These are phyloP conservation scores for Umbelopsis sp. DNA, from an alignment of 192 early-diverging fungal species.

Conservation along the genomic window DNA sequence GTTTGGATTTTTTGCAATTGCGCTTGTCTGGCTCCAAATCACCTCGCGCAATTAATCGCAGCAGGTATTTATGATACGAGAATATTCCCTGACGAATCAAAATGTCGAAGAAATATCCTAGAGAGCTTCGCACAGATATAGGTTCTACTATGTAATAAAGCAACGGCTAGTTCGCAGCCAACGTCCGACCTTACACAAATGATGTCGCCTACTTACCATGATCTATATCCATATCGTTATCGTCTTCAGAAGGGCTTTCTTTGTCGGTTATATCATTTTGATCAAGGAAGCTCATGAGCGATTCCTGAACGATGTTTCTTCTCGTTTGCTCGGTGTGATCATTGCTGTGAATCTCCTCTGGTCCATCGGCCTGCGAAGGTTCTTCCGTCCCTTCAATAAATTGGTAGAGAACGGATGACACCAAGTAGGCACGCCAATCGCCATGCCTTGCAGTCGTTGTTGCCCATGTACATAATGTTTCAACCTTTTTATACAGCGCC, in stretches of 20 bases:
- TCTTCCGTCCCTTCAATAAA: conserved; percentile 40
- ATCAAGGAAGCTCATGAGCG: conserved; percentile 54
- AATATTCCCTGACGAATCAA: conserved; percentile 60
- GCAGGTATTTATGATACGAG: conserved; percentile 58
- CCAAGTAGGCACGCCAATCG: conserved; percentile 50
- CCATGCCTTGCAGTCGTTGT: conserved; percentile 47
- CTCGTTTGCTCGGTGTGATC: conserved; percentile 25
- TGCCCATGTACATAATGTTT: conserved; percentile 57
- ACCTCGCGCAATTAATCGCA: conserved; percentile 61
- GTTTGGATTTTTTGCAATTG: conserved; percentile 36
- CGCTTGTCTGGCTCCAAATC: conserved; percentile 43
- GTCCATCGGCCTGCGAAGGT: not conserved
- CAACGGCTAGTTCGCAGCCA: too few relatives aligned
- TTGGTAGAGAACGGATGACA: conserved; percentile 43
- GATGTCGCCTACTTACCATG: not conserved
- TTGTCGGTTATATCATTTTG: conserved; percentile 29
- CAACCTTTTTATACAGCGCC: conserved; percentile 24
- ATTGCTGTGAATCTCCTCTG: not conserved
- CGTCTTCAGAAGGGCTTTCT: not conserved
- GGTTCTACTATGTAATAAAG: not conserved
- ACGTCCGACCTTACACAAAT: not conserved
- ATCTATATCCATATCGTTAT: not conserved
- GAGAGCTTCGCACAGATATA: not conserved
- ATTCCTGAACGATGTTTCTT: conserved; percentile 44
- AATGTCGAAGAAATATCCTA: conserved; percentile 52